Percentiles rank a stretch among this genome's conserved stretches.
Evolutionary conservation across 1,284 basidiomycete genomes (phyloP).

Genomic region (Sanghuangporus weigelae): DNA sequence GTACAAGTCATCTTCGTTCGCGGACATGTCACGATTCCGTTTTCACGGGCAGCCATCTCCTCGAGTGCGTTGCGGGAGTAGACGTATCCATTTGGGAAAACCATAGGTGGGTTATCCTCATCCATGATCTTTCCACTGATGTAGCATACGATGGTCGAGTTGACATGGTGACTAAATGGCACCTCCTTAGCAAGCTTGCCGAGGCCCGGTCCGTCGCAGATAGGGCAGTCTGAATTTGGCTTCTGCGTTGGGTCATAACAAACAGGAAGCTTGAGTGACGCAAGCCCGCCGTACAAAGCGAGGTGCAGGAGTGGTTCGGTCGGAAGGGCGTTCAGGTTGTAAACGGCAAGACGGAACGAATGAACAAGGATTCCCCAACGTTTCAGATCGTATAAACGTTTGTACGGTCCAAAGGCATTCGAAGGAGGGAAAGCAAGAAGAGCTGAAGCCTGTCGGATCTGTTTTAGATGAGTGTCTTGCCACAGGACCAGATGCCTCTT

Average conservation of each 20-base stretch:
- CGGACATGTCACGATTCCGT: slow-evolving; percentile 77
- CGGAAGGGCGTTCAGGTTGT: slow-evolving; percentile 81
- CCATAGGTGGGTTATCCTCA: slow-evolving; percentile 86
- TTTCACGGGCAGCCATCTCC: slow-evolving; percentile 76
- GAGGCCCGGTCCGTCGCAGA: slow-evolving; percentile 73
- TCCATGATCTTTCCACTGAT: slow-evolving; percentile 93
- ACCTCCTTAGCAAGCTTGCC: slow-evolving; percentile 80
- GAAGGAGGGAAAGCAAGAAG: slow-evolving; percentile 69
- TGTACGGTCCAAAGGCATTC: slow-evolving; percentile 67
- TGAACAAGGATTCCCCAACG: slow-evolving; percentile 74
- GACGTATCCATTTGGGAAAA: slow-evolving; percentile 89
- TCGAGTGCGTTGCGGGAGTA: slow-evolving; percentile 86
- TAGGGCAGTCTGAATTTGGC: slow-evolving; percentile 87
- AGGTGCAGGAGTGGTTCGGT: slow-evolving; percentile 83
- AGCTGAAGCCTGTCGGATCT: slow-evolving; percentile 75
- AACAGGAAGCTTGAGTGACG: slow-evolving; percentile 80
- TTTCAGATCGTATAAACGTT: slow-evolving; percentile 75
- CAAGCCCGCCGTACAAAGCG: slow-evolving; percentile 83
- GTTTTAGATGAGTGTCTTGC: slow-evolving; percentile 71
- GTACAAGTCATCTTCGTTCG: slow-evolving; percentile 63
- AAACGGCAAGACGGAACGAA: slow-evolving; percentile 81
- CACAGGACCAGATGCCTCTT: slow-evolving; percentile 81
- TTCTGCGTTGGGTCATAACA: slow-evolving; percentile 52
- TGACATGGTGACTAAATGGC: slow-evolving; percentile 90
- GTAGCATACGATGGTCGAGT: slow-evolving; percentile 91